A percentile compares a stretch with the other conserved stretches of the same genome.
phyloP scores from a whole-genome alignment of 306 rosid species.

The Vachellia collinsii region DNA sequence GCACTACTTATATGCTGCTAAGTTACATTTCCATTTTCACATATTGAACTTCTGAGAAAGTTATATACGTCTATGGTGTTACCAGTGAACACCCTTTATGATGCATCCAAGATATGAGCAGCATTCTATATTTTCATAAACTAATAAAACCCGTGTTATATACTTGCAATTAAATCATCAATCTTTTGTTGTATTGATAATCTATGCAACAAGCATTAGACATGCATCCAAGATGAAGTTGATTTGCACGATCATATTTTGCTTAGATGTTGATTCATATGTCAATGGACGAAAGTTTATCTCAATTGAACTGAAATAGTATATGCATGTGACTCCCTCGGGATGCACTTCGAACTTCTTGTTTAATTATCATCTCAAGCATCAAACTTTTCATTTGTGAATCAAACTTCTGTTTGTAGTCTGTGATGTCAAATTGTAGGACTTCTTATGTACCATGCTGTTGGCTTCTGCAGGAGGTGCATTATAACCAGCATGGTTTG shows the following conservation, averaged over 20 bases:
- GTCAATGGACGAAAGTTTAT: slow-evolving; percentile 1
- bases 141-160: not conserved
- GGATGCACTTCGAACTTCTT: slow-evolving; percentile 8
- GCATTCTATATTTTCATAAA: slow-evolving; percentile 1
- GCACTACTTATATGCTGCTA: slow-evolving; percentile 9
- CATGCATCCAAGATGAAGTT: not conserved
- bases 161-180: slow-evolving; percentile 8
- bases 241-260: not conserved
- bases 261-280: not conserved
- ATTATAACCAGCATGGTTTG: slow-evolving; percentile 95
- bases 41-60: not conserved
- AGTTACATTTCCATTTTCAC: not conserved
- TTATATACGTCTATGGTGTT: not conserved
- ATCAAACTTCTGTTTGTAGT: slow-evolving; percentile 18
- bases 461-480: slow-evolving; percentile 79
- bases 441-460: not conserved
- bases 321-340: not conserved
- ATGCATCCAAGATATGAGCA: slow-evolving; percentile 1
- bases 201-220: not conserved
- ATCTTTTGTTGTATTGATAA: slow-evolving; percentile 14
- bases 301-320: not conserved
- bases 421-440: slow-evolving; percentile 1
- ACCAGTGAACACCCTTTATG: slow-evolving; percentile 3
- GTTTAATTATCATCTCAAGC: slow-evolving; percentile 14
- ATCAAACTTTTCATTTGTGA: slow-evolving; percentile 5